These are phyloP conservation scores for Vitis cinerea DNA, from an alignment of 164 flowering plant genomes.

Conservation along the genomic window DNA sequence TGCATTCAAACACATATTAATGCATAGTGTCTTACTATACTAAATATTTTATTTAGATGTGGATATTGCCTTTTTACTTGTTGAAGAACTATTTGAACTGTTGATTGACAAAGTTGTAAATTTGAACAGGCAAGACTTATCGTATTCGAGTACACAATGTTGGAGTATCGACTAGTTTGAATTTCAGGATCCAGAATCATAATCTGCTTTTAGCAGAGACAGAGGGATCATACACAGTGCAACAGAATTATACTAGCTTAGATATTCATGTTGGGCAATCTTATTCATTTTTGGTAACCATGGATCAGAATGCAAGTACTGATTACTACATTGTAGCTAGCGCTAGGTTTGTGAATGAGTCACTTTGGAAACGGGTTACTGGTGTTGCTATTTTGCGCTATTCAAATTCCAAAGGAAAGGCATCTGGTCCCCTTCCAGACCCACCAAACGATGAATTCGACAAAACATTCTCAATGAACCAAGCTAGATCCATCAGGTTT, in stretches of 20 bases:
- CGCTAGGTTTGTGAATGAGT: slow-evolving; percentile 87
- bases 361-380: slow-evolving; percentile 79
- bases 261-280: slow-evolving; percentile 98
- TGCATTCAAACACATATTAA: background rate
- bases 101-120: slow-evolving; percentile 10
- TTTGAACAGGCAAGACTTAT: slow-evolving; percentile 82
- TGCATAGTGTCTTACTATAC: too few species aligned
- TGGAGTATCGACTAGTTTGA: slow-evolving; percentile 86
- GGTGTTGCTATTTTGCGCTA: slow-evolving; percentile 90
- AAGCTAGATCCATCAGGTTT: slow-evolving; percentile 95
- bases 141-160: slow-evolving; percentile 90
- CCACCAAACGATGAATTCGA: slow-evolving; percentile 81
- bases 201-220: slow-evolving; percentile 78
- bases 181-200: slow-evolving; percentile 93
- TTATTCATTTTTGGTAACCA: slow-evolving; percentile 91
- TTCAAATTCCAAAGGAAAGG: slow-evolving; percentile 81
- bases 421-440: slow-evolving; percentile 80
- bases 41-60: background rate
- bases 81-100: background rate
- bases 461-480: slow-evolving; percentile 96
- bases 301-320: slow-evolving; percentile 91
- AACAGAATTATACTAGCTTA: slow-evolving; percentile 87
- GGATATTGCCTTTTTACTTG: background rate
- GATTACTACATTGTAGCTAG: slow-evolving; percentile 98
- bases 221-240: slow-evolving; percentile 94